Percentiles rank a stretch among this genome's conserved stretches.
Evolutionary conservation across 805 yeast genomes (phyloP).

Genomic region (Yarrowia sp.): DNA sequence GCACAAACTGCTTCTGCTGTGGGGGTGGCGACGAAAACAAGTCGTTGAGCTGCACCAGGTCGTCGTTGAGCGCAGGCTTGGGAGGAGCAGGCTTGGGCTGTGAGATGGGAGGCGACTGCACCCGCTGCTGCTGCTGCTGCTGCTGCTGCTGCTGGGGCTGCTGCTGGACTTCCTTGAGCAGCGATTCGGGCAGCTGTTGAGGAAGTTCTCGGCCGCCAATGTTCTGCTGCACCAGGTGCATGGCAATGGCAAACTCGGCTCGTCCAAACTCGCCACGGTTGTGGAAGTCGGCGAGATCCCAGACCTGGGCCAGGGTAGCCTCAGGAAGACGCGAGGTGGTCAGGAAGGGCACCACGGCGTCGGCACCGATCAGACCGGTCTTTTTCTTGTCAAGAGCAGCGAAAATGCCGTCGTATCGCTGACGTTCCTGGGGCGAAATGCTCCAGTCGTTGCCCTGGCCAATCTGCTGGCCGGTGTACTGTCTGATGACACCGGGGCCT

Average conservation of each 20-base stretch:
- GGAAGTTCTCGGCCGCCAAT: constrained; percentile 82
- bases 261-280: constrained; percentile 82
- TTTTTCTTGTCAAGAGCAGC: constrained; percentile 73
- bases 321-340: constrained; percentile 87
- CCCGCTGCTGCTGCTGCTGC: constrained; percentile 21
- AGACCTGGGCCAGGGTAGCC: constrained; percentile 81
- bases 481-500: constrained; percentile 43
- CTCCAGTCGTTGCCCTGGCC: constrained; percentile 61
- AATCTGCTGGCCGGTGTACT: constrained; percentile 42
- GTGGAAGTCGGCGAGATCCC: constrained; percentile 94
- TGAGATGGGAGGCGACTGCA: constrained; percentile 32
- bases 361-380: constrained; percentile 70
- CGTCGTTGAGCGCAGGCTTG: constrained; percentile 44
- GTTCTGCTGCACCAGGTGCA: constrained; percentile 87
- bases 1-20: constrained; percentile 61
- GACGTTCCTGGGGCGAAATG: constrained; percentile 69
- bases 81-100: constrained; percentile 39
- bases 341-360: constrained; percentile 85
- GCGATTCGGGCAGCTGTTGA: constrained; percentile 70
- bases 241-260: constrained; percentile 89
- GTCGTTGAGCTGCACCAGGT: constrained; percentile 58
- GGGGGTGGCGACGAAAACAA: constrained; percentile 57
- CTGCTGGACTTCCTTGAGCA: constrained; percentile 50
- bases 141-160: constrained; percentile 40
- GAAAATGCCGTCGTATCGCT: constrained; percentile 81